Conservation (phyloP, 1,284 basidiomycete genomes). For the Puccinia novopanici region DNA sequence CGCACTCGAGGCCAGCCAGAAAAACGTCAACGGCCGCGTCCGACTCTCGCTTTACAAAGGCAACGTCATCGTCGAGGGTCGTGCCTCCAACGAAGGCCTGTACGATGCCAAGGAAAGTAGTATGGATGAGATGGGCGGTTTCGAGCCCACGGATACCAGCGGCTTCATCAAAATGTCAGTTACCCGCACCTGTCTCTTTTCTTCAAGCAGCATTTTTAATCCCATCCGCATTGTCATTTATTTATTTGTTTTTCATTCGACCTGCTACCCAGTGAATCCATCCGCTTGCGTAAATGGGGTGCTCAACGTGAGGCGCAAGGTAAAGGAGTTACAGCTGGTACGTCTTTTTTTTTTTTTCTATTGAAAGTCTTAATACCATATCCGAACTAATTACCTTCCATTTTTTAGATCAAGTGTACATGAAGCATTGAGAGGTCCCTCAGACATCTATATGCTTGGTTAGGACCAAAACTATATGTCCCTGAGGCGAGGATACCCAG, state of each 20-base stretch:
- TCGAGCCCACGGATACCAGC: conserved; percentile 83
- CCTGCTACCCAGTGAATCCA: conserved; percentile 35
- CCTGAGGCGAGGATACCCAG: not conserved
- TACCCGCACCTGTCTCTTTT: not conserved
- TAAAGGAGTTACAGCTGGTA: conserved; percentile 37
- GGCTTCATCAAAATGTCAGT: conserved; percentile 49
- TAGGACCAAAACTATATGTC: not conserved
- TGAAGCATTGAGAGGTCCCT: conserved; percentile 23
- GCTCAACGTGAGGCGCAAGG: conserved; percentile 47
- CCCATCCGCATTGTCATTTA: not conserved
- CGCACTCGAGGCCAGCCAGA: conserved; percentile 85
- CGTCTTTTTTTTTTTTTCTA: not conserved
- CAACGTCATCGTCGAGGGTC: conserved; percentile 89
- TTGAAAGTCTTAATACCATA: not conserved
- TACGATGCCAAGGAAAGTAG: conserved; percentile 97
- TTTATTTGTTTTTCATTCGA: not conserved
- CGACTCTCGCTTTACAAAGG: conserved; percentile 92
- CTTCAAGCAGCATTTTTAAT: not conserved
- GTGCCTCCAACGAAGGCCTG: conserved; percentile 85
- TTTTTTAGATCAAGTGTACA: conserved; percentile 31
- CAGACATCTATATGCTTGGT: not conserved
- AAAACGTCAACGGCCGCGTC: conserved; percentile 92
- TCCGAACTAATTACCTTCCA: not conserved
- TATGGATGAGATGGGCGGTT: conserved; percentile 98
- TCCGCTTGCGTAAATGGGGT: conserved; percentile 47